Conservation (phyloP, 2,329 filamentous ascomycete genomes). For the Diaporthe citriasiana region DNA sequence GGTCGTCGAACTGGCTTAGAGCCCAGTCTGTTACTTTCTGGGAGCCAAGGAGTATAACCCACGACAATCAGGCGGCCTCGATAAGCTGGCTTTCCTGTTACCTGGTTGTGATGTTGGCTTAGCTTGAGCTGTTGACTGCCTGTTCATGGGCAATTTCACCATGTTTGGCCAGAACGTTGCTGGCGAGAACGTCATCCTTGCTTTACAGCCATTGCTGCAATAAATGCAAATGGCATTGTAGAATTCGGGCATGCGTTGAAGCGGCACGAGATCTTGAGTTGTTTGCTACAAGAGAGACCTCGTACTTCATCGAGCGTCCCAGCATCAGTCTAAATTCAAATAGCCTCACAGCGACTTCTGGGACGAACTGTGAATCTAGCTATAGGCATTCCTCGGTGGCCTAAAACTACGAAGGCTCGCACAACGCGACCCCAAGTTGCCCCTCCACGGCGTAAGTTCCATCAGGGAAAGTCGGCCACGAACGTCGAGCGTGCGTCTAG, state of each 20-base stretch:
- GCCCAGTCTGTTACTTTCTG: not conserved
- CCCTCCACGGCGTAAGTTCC: not conserved
- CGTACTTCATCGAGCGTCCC: too few species aligned
- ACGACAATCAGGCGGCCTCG: not conserved
- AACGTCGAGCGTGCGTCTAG: not conserved
- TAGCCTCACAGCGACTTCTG: too few species aligned
- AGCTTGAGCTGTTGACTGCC: too few species aligned
- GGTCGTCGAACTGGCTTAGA: not conserved
- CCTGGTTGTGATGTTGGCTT: not conserved
- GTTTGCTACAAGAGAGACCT: too few species aligned
- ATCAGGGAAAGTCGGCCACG: not conserved
- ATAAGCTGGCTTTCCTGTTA: not conserved
- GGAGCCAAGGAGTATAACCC: not conserved
- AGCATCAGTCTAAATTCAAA: too few species aligned
- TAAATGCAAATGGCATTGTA: not conserved
- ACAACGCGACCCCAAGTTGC: not conserved
- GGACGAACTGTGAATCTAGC: too few species aligned
- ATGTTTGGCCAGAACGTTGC: not conserved
- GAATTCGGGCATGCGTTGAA: not conserved
- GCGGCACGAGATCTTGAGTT: too few species aligned
- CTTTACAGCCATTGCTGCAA: not conserved
- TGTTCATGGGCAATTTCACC: not conserved
- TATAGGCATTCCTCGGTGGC: not conserved
- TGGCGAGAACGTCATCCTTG: not conserved
- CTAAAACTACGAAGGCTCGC: not conserved